phyloP scores from a whole-genome alignment of 1,139 yeast genomes.

The Torulaspora globosa region DNA sequence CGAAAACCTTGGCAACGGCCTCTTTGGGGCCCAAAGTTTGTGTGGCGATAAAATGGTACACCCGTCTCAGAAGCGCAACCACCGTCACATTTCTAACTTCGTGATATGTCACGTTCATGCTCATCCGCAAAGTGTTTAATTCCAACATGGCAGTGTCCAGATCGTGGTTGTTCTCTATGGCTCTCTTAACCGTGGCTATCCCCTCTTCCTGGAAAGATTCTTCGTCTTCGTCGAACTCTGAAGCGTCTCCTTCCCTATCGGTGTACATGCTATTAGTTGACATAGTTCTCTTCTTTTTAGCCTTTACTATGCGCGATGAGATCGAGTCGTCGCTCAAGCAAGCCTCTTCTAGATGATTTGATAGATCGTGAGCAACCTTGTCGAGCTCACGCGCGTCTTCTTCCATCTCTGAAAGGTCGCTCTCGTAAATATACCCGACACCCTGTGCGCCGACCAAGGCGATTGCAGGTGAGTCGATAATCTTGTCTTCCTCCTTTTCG shows the following conservation, averaged over 20 bases:
- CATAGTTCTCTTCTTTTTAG: constrained; percentile 45
- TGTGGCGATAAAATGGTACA: constrained; percentile 67
- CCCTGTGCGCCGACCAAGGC: constrained; percentile 59
- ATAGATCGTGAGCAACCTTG: constrained; percentile 35
- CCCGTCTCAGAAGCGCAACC: constrained; percentile 63
- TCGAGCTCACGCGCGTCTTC: constrained; percentile 41
- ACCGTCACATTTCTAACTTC: constrained; percentile 84
- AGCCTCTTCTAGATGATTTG: constrained; percentile 60
- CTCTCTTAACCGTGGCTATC: constrained; percentile 86
- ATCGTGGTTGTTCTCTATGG: constrained; percentile 87
- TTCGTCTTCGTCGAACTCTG: constrained; percentile 49
- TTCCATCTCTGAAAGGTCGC: constrained; percentile 46
- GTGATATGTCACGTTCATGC: constrained; percentile 91
- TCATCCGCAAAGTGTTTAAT: constrained; percentile 91
- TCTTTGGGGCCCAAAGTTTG: constrained; percentile 70
- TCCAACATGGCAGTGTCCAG: constrained; percentile 90
- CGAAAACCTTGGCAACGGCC: constrained; percentile 71
- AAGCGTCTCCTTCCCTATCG: constrained; percentile 33
- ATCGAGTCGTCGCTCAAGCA: constrained; percentile 79
- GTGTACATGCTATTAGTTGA: constrained; percentile 44
- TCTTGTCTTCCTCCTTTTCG: constrained; percentile 28
- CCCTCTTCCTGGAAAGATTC: constrained; percentile 89
- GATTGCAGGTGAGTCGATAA: constrained; percentile 31
- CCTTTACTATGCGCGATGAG: constrained; percentile 49
- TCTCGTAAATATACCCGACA: constrained; percentile 53